A percentile compares a stretch with the other conserved stretches of the same genome.
Evolutionary conservation across 139 green algal species (phyloP).

Genomic region (Chlorella ohadii): DNA sequence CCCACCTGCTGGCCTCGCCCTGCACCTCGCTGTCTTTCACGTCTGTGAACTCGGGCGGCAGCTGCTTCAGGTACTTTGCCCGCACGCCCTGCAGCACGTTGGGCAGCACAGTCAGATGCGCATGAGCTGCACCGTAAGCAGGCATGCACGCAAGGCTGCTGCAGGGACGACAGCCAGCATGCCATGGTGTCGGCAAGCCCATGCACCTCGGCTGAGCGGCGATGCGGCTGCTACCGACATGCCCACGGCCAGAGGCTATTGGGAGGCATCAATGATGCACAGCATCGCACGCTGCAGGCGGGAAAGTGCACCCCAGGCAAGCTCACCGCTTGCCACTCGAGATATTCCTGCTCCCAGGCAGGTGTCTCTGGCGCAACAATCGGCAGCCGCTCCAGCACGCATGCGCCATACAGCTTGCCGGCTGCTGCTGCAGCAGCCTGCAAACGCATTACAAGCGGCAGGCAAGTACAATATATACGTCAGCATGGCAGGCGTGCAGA

Average conservation of each 20-base stretch:
- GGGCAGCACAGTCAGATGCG: too few species aligned
- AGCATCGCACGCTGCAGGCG: too few species aligned
- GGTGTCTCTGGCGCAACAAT: conserved; percentile 32
- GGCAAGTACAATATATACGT: too few species aligned
- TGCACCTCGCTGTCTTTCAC: conserved; percentile 2
- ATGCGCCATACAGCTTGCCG: conserved; percentile 33
- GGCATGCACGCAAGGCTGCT: too few species aligned
- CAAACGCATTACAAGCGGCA: not conserved
- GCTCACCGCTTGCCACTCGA: conserved; percentile 20
- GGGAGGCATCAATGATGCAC: too few species aligned
- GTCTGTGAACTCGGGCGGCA: conserved; percentile 34
- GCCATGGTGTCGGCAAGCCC: too few species aligned
- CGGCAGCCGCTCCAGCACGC: conserved; percentile 55
- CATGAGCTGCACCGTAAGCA: too few species aligned
- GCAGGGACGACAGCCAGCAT: too few species aligned
- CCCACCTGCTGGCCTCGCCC: not conserved
- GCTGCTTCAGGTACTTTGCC: conserved; percentile 24
- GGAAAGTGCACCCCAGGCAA: not conserved
- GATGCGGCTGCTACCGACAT: too few species aligned
- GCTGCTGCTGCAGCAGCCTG: not conserved
- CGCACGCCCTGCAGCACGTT: not conserved
- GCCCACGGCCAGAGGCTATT: too few species aligned
- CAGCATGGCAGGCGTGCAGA: too few species aligned
- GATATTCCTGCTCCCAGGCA: conserved; percentile 44
- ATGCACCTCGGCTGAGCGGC: too few species aligned